A percentile compares a stretch with the other conserved stretches of the same genome.
Conservation (phyloP, 2,329 filamentous ascomycete species). For the Aspergillus niger region DNA sequence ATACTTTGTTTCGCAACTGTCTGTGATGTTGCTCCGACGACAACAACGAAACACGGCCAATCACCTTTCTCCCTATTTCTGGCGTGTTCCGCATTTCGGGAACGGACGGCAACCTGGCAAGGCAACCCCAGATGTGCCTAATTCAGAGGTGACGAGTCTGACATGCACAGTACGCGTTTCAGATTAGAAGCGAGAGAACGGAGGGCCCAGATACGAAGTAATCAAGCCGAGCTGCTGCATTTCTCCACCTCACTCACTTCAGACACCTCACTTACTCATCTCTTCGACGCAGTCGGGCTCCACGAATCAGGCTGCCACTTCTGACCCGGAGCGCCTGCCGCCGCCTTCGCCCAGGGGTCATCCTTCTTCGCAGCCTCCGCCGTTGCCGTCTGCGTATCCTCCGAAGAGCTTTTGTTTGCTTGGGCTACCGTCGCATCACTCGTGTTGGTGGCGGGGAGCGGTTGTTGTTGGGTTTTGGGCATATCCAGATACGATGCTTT, state of each 20-base stretch:
- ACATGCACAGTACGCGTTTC: neutral
- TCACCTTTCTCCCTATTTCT: no score
- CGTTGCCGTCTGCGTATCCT: neutral
- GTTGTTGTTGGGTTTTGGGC: constrained; percentile 51
- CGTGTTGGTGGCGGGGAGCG: constrained; percentile 48
- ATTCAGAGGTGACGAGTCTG: neutral
- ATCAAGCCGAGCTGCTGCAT: neutral
- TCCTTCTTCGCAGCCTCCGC: constrained; percentile 17
- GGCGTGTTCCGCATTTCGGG: neutral
- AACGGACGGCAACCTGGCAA: neutral
- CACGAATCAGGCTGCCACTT: constrained; percentile 69
- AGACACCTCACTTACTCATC: constrained; percentile 28
- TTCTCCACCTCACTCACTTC: neutral
- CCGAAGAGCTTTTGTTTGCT: neutral
- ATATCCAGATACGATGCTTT: constrained; percentile 61
- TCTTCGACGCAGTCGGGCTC: constrained; percentile 52
- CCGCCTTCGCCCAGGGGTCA: constrained; percentile 62
- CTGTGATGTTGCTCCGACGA: no score
- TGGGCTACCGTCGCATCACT: constrained; percentile 40
- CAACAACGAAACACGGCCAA: no score
- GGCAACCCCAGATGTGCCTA: neutral
- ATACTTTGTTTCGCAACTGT: no score
- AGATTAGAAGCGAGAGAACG: neutral
- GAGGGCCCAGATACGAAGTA: neutral
- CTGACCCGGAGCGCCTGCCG: constrained; percentile 60